Conservation (phyloP, 2,329 filamentous ascomycete species). For the Ophiostoma sp. region DNA sequence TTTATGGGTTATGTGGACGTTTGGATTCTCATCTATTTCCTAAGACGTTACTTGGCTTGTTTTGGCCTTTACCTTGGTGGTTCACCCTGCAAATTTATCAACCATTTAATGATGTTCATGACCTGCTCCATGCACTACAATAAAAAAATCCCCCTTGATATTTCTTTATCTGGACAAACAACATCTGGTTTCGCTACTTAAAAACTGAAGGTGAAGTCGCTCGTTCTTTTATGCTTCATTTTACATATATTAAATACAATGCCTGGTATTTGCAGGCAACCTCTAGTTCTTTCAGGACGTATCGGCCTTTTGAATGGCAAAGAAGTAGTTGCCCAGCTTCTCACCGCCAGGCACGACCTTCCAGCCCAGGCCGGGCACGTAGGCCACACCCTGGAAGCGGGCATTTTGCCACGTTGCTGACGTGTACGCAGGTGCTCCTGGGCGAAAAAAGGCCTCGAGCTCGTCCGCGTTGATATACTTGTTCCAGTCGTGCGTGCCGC, state of each 20-base stretch:
- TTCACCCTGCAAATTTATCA: not conserved
- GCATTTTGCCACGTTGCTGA: constrained; percentile 57
- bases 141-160: not conserved
- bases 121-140: not conserved
- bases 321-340: constrained; percentile 93
- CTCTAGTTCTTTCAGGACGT: not conserved
- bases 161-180: not conserved
- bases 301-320: constrained; percentile 64
- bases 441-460: constrained; percentile 58
- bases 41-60: not conserved
- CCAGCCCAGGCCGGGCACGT: constrained; percentile 90
- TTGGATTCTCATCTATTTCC: not conserved
- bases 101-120: not conserved
- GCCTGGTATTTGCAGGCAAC: not conserved
- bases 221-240: not conserved
- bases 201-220: not conserved
- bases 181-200: not conserved
- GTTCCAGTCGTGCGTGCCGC: constrained; percentile 91
- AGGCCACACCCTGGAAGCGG: constrained; percentile 77
- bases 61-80: not conserved
- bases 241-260: not conserved
- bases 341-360: constrained; percentile 78
- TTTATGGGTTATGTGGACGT: not conserved
- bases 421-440: constrained; percentile 13
- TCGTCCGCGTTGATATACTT: constrained; percentile 93